Base-by-base conservation (phyloP, 176 grass and related monocot species). In the Musa acuminata region DNA sequence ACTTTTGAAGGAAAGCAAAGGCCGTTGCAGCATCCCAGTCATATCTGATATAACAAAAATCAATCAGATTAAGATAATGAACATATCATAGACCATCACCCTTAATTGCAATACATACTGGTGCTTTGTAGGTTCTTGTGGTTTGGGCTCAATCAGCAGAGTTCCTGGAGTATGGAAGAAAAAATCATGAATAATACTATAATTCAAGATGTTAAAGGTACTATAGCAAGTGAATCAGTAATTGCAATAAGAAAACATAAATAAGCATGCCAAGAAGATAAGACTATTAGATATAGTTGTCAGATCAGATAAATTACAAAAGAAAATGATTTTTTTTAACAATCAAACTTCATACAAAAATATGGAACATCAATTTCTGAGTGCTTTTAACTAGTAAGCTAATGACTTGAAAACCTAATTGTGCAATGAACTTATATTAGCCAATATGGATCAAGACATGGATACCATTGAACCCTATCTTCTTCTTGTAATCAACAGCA, bases 1-100 rank as follows among this genome's bases (percentile, higher is more conserved):
- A 98, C 57, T 98, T 98, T 72, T 98, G 95, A 49, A 98, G 84
- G 68, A 98, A 98, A 72, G 94, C 85, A 53, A 93, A 89, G 29
- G 88, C 79, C 76, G 95, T 98, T 74, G 95, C 90, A 69, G 92
- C 90, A 82, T 98, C 95, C 95, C 95, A 98, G 72, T 98, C 95
- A 82, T 98, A 98, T 84, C 90, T 98, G 74, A 23, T 27, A 89
- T 23, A 35, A 43, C 11, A 60, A 49, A 51, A 48, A 22, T 20
- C 29, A 65, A 14, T 24, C 14, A 51, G 64, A 50, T 25, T n/a
- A 6, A 62, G 13, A 75, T 35, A 64, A 51, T 25, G 50, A 63
- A 9, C 22, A 8, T 27, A 72, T 68, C 52, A 78, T 14, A 21
- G 20, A 62, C 53, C 27, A 52, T 51, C 43, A 49, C 4, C 27